Evolutionary conservation across 306 rosid genomes (phyloP), one percentile per base, ranked within the genome.

Genomic region (Cicer cuneatum): DNA sequence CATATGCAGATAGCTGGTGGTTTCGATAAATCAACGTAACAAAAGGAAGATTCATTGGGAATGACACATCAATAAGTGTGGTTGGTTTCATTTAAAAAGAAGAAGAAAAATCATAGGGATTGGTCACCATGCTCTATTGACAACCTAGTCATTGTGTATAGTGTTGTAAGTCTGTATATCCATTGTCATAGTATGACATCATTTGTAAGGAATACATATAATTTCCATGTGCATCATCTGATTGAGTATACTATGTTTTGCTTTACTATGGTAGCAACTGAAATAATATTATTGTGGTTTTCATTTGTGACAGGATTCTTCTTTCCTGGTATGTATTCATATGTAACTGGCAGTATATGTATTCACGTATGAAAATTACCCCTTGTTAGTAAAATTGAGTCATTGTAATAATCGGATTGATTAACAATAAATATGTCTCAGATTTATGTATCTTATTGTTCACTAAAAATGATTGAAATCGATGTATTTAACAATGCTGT

Each of bases 1-100:
- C 97, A 92, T 76, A 94, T 94, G 97, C 97, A 94, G 85, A 69
- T 90, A 24, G 87, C 91, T 72, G 93, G 89, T 78, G 81, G 85
- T 83, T 88, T 87, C 35, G 88, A 87, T 78, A 82, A 97, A 80
- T 73, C 90, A 68, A 75, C 89, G 59, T 94, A 81, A 74, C 75
- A 16, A 37, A 21, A 40, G 70, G 70, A 68, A 40, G 64, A 71
- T 66, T 73, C 52, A 11, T 33, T 6, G 51, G 39, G 56, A 58
- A 48, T 62, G 77, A 62, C 65, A 72, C 69, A 62, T 49, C 56
- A 57, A 59, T 24, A 45, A 40, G 75, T 53, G 66, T 24, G 80
- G 61, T 66, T 80, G 39, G 70, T 79, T 79, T 19, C 74, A 42
- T 65, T 46, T 6, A 64, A 41, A 24, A 64, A 21, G 13, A 57